Evolutionary conservation across 148 eudicot species (phyloP), one percentile per base, ranked within the genome.

Genomic region (Camellia lanceoleosa): DNA sequence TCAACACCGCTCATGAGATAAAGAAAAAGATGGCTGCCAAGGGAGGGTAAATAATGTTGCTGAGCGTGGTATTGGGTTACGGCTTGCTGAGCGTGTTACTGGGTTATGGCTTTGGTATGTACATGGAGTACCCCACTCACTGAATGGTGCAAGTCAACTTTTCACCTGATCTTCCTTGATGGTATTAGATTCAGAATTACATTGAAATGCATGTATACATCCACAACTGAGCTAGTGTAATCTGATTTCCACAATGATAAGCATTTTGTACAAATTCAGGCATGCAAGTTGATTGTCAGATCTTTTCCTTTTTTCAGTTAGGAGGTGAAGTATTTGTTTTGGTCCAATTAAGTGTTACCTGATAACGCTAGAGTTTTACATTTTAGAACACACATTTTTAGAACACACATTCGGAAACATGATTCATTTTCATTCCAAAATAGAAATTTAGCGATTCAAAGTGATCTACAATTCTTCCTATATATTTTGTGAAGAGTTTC

Each of bases 1-100:
- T 94, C 85, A 91, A 92, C 74, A 86, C 95, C 16, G 98, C 95
- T 3, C 89, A 84, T 15, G 98, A 91, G 87, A 89, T 92, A 75
- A 93, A 92, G 71, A 91, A 89, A 84, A 92, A 68, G 75, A 89
- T 75, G 78, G 94, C 92, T 55, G 90, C 89, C 15, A 91, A 89
- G 10, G 76, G 75, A 56, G 10, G 74, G 75, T 51, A 91, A 89
- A 80, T 83, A 73, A 85, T 23, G 75, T 73, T 78, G 82, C 56
- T 66, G 68, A 41, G 62, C 58, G 11, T 63, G 7, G 23, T 63
- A 3, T 49, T 59, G 4, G 0, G 44, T 42, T 43, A 49, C 46
- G 4, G 41, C 38, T 73, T 78, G 82, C 56, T 66, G 68, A 41
- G 62, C 58, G 18, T 63, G 7, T 15, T 63, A 3, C 23, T 59